phyloP scores from a whole-genome alignment of 2,329 filamentous ascomycete species.

The Penicillium sp. region DNA sequence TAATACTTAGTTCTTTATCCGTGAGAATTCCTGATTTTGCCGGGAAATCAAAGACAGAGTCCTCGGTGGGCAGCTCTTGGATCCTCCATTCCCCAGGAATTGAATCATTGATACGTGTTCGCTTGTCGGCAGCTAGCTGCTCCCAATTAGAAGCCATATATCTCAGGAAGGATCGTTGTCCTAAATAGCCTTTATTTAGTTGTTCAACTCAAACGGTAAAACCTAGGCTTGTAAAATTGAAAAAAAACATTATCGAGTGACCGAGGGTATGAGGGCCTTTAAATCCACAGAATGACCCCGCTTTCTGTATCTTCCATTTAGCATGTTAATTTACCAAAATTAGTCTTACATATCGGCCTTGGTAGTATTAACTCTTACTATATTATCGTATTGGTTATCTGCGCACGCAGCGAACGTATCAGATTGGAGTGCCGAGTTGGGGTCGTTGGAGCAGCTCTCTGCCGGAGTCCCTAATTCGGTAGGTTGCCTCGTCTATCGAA shows the following conservation, averaged over 20 bases:
- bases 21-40: slow-evolving; percentile 17
- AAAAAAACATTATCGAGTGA: background rate
- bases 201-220: background rate
- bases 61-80: slow-evolving; percentile 7
- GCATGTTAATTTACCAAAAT: background rate
- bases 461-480: background rate
- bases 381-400: slow-evolving; percentile 14
- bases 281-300: background rate
- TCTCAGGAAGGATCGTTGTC: background rate
- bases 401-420: slow-evolving; percentile 6
- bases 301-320: background rate
- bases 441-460: slow-evolving; percentile 18
- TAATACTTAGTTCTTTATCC: slow-evolving; percentile 14
- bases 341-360: background rate
- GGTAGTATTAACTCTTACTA: background rate
- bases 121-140: slow-evolving; percentile 18
- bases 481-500: background rate
- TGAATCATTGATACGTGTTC: slow-evolving; percentile 19
- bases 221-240: background rate
- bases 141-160: slow-evolving; percentile 15
- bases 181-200: no score
- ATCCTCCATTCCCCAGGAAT: slow-evolving; percentile 21
- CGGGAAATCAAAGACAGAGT: slow-evolving; percentile 18
- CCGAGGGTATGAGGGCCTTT: background rate
- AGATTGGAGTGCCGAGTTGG: slow-evolving; percentile 7